Evolutionary conservation across 495 filamentous ascomycete species (phyloP).

Genomic region (Penicillium dipodomyicola): DNA sequence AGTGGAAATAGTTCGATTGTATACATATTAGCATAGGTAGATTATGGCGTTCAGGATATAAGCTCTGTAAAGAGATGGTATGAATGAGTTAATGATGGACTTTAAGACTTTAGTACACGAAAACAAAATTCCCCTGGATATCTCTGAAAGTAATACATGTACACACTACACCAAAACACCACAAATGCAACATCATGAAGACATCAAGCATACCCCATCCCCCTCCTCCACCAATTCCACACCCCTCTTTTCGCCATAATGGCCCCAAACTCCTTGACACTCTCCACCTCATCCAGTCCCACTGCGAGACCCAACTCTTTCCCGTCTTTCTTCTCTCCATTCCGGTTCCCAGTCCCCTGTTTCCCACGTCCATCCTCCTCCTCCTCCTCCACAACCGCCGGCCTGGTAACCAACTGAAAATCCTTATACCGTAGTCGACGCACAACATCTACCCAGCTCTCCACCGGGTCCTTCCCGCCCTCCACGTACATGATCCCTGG

Average conservation of each 20-base stretch:
- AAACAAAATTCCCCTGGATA: background rate
- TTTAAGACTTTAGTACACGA: background rate
- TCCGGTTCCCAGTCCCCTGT: background rate
- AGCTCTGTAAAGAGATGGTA: background rate
- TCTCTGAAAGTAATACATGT: background rate
- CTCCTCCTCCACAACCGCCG: constrained; percentile 18
- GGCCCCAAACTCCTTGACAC: constrained; percentile 48
- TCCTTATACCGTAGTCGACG: constrained; percentile 51
- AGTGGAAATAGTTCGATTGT: constrained; percentile 9
- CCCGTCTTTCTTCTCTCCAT: background rate
- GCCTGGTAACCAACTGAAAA: constrained; percentile 45
- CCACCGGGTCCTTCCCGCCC: constrained; percentile 48
- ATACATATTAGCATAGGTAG: constrained; percentile 6
- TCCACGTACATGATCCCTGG: constrained; percentile 81
- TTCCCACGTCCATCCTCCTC: constrained; percentile 9
- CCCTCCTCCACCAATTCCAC: constrained; percentile 49
- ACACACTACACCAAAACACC: background rate
- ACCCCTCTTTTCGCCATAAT: constrained; percentile 42
- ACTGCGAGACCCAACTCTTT: background rate
- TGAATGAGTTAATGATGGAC: background rate
- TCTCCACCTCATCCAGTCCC: constrained; percentile 39
- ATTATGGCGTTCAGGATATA: constrained; percentile 7
- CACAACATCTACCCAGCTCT: constrained; percentile 57
- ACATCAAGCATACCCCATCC: constrained; percentile 48
- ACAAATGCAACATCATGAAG: background rate